Evolutionary conservation across 176 grass and related monocot genomes (phyloP), one percentile per base, ranked within the genome.

Genomic region (Chloris gayana): DNA sequence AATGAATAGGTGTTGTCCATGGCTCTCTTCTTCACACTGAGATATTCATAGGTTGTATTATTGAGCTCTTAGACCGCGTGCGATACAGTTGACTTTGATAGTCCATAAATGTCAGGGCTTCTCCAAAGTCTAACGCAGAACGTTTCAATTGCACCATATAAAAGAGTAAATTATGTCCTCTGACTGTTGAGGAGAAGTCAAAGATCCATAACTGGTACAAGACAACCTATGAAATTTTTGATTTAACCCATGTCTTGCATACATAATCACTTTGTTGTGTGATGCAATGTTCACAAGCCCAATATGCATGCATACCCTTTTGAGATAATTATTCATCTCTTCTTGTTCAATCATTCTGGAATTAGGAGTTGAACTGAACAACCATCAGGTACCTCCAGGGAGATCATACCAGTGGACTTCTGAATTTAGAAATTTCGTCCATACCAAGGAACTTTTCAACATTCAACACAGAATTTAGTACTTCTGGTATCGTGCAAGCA

Each of bases 401-500:
- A 75, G 25, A 57, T 9, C 4, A 53, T 39, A 30, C 15, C n/a
- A 24, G 13, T 41, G 41, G 64, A 38, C 67, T 65, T 5, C 64
- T 9, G 45, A 37, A 51, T 15, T 12, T 26, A 39, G 46, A 68
- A 68, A 38, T 68, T 68, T 79, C 47, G 64, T 54, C 22, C 62
- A 53, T 27, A 30, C 14, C 32, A 31, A 21, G 31, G 37, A 34
- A 45, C 31, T 32, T 68, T 38, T 50, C 63, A 39, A 79, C 31
- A n/a, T 53, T 42, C 63, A 78, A 25, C 63, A 53, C 31, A 25
- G 75, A 51, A 25, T 25, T 66, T 50, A 34, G 46, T 65, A 49
- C 13, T 46, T 64, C 46, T 25, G 14, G 60, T 81, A 15, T 65
- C 74, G 37, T 61, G 4, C 38, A 80, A 86, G 60, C 37, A 24